Evolutionary conservation across 805 yeast genomes (phyloP), one percentile per base, ranked within the genome.

Genomic region (Lachancea quebecensis): DNA sequence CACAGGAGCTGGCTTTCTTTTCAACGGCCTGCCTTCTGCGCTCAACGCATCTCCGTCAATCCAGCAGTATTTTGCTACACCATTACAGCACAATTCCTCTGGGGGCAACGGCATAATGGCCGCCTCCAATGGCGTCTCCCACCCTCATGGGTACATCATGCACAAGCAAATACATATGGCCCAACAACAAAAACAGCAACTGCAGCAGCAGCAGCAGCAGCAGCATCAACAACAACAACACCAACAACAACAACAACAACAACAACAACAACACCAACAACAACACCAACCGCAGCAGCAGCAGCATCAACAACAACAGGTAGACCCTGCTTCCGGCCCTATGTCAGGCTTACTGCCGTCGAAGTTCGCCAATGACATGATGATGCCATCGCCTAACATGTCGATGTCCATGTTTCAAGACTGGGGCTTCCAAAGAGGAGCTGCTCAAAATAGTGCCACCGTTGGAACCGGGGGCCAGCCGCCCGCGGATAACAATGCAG

Each of bases 21-120:
- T 39, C 39, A 42, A 51, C 35, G 62, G 60, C 4, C 49, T 59
- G 32, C 60, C 60, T 31, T 59, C 66, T 8, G 54, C 58, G 28
- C 54, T 57, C 18, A 53, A 61, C 10, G 57, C 60, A 3, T 54
- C 66, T 3, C 58, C 66, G 7, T 58, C 64, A 1, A 53, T 57
- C 38, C 62, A 59, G 30, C 64, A 58, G 6, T 64, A 65, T 41
- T 48, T 64, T 18, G 66, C 67, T 3, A 64, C 69, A 2, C 69
- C 69, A 2, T 46, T 60, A 40, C 68, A 58, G 48, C 37, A 51
- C 5, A 44, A 28, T 27, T 49, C 60, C 47, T 4, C 36, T n/a
- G 36, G 42, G 7, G 25, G 25, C 25, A 21, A 21, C 25, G 25
- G 25, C 7, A 4, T 21, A 7, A 21, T 21, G 25, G 25, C 25